Base-by-base conservation (phyloP, 1,139 yeast genomes). In the Kodamaea derodonti region DNA sequence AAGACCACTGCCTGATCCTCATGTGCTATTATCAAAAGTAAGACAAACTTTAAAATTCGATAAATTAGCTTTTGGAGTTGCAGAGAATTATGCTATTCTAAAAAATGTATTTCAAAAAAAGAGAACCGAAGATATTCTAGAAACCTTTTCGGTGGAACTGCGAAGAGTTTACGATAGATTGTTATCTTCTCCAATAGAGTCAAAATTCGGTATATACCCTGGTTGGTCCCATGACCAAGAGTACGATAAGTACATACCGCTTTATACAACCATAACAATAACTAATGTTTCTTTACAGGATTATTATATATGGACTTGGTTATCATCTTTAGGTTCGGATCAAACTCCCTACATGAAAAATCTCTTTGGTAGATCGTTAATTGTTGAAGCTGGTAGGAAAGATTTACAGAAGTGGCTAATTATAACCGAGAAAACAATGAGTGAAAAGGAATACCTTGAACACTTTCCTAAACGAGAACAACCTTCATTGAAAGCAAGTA, bases 291-390 rank as follows among this genome's bases (percentile, higher is more conserved):
- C 86, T 2, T 76, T 87, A 22, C 95, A 85, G 56, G 96, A 87
- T 52, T 87, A 84, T 52, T 86, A 82, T 50, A 84, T 86, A 20
- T 87, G 95, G 95, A 77, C 95, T 0, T 87, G 96, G 96, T 65
- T 86, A 47, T 79, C 88, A 3, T 75, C 88, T 2, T 57, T 86
- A 18, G 86, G 86, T 0, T 73, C 80, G 29, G 96, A 87, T 50
- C 86, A 85, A 52, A 78, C 88, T 1, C 65, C 72, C 26, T 60
- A 65, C 20, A 76, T 80, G 46, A 84, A 84, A 54, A 72, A 73
- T 22, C 58, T 80, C 2, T 87, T 87, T 64, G 96, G 96, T 5
- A 72, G 94, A 40, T 79, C 95, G 0, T 67, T 86, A 36, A 85
- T 87, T 4, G 73, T 82, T 4, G 90, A 83, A 45, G 81, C 84